Evolutionary conservation across 352 stramenopile genomes (phyloP), one percentile per base, ranked within the genome.

Genomic region (Pythium guiyangense): DNA sequence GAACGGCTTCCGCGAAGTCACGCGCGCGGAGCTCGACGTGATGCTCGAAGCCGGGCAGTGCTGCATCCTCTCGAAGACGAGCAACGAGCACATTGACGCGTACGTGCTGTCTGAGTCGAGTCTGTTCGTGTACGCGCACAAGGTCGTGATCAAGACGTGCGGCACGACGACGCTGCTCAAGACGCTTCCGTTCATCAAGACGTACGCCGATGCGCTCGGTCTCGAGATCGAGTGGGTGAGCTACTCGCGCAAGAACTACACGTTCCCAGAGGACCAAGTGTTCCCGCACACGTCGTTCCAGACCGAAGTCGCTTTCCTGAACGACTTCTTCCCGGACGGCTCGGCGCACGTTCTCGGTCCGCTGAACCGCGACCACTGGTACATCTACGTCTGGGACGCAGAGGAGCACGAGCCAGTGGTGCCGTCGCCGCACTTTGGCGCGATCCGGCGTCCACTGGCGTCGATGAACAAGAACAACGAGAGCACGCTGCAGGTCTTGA

Each of bases 91-190:
- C 73, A 93, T 98, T 48, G 93, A 98, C 70, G 87, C 92, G 6
- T 98, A 98, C 63, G 92, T 98, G 46, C 69, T 98, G 43, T 97
- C 86, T n/a, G 94, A 98, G 73, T 98, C 90, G 45, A 98, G 90
- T 29, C 88, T 99, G 54, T 99, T 99, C 69, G 90, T 99, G 29
- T 99, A 99, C 72, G 84, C 94, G 9, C 92, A 98, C 86, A 99
- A 99, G 74, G 74, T 99, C 43, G 94, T 99, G 25, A 94, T 99
- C 63, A 99, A 99, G 82, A 99, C 97, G 37, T 99, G 97, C 74
- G 97, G 97, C 49, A 99, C 97, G 6, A 99, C 97, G 14, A 99
- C 97, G 50, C 85, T 99, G 50, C 84, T 99, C 42, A 90, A 96
- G 62, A 94, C 77, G 62, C 69, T 98, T 54, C 79, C 80, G 17